Evolutionary conservation across 805 yeast species (phyloP).

Genomic region (Saturnispora quitensis): DNA sequence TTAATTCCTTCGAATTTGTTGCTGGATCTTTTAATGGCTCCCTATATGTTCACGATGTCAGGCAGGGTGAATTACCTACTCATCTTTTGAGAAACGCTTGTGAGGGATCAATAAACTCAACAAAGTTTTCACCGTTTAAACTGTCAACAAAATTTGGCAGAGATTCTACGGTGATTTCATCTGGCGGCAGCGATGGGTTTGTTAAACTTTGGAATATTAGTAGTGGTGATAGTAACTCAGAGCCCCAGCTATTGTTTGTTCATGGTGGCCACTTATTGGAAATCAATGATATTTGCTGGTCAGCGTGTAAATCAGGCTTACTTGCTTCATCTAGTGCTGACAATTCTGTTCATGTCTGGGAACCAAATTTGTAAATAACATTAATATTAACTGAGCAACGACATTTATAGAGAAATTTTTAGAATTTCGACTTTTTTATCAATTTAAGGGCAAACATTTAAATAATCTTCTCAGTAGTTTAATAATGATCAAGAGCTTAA

Average conservation of each 20-base stretch:
- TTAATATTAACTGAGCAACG: neutral
- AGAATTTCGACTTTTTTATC: neutral
- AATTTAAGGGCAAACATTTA: neutral
- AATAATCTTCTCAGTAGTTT: neutral
- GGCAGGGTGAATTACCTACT: constrained; percentile 33
- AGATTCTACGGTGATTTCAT: constrained; percentile 34
- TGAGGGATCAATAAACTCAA: constrained; percentile 46
- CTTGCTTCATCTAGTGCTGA: constrained; percentile 75
- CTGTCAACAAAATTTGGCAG: constrained; percentile 29
- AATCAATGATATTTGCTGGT: constrained; percentile 80
- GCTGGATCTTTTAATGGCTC: constrained; percentile 57
- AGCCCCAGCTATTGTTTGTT: constrained; percentile 38
- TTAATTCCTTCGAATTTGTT: constrained; percentile 48
- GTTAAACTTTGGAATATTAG: constrained; percentile 56
- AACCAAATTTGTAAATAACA: constrained; percentile 33
- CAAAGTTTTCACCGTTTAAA: constrained; percentile 63
- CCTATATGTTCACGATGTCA: constrained; percentile 56
- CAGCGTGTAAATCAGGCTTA: constrained; percentile 59
- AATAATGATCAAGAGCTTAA: neutral
- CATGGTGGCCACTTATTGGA: constrained; percentile 89
- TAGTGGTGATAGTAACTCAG: constrained; percentile 11
- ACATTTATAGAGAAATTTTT: neutral
- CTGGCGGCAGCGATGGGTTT: constrained; percentile 53
- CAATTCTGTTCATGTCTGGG: constrained; percentile 83
- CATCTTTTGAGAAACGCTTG: constrained; percentile 30